Base-by-base conservation (phyloP, 2,329 filamentous ascomycete genomes). In the Nothophaeocryptopus gaeumannii region DNA sequence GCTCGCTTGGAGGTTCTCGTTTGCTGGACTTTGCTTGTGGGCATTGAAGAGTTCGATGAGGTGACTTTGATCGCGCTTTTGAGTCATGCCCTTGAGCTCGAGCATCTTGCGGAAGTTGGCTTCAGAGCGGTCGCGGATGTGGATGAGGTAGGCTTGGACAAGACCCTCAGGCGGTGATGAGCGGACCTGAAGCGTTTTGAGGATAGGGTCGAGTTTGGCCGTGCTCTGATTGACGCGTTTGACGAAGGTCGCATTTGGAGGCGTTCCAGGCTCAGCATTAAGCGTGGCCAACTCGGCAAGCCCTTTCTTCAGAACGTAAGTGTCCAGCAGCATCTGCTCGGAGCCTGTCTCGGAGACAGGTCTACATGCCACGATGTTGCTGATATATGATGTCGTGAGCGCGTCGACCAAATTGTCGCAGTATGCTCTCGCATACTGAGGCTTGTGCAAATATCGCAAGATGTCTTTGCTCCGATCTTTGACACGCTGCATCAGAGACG, bases 261-360 rank as follows among this genome's bases (percentile, higher is more conserved):
- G 55, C 8, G 76, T 83, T 66, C 62, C 77, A 9, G 80, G 66
- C 36, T 82, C 77, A 14, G 78, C 72, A 29, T 75, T 82, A 63
- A 77, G 75, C 14, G 79, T 84, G 54, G 90, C 76, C 5, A 96
- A 76, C 47, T 82, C 83, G 43, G 84, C 82, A 53, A 95, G 84
- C 1, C 83, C 82, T 63, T 92, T 90, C 50, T 89, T 91, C 15
- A 96, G 76, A 8, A 88, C 88, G 64, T 97, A 97, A 57, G 92
- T 91, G 71, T 99, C 93, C 4, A 99, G 82, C 14, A 97, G 78
- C 90, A 99, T 96, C 82, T 96, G 93, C 70, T 99, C 92, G 9
- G 93, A 93, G 10, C 91, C 93, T 47, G 90, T 88, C 71, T 97
- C 93, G 5, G 89, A 92, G 41, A 99, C 86, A 0, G 93, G 93